Evolutionary conservation across 768 basidiomycete genomes (phyloP), one percentile per base, ranked within the genome.

Genomic region (Gymnopilus junonius): DNA sequence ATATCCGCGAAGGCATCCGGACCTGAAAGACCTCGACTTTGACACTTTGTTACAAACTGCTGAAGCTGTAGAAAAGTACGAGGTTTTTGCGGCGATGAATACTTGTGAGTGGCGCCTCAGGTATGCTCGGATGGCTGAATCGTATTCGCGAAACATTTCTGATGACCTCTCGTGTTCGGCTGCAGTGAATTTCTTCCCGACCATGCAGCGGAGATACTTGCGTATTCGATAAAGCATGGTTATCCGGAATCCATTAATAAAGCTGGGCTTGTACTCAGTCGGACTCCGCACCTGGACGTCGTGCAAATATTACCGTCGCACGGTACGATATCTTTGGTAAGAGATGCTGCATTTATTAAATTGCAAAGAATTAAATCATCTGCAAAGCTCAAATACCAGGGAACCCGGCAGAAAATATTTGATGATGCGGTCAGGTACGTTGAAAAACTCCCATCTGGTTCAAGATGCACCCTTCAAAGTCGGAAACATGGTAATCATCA

Each of bases 51-150:
- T 64, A 10, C 46, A 31, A 4, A 48, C 72, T 8, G 67, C 70
- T 1, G 70, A 74, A 29, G 72, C 72, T 10, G 69, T 55, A 15
- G 71, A 67, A 42, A 70, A 69, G 50, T 71, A 70, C 35, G 65
- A 69, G 31, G 64, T 73, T 1, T 73, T 65, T 59, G 39, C 67
- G 39, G 68, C 66, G 11, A 69, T 72, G 68, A 67, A 67, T 14
- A 65, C 63, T 25, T 70, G 71, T 34, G 39, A 63, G 40, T 53
- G 34, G 3, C 56, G 61, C 12, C 62, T 73, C 55, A 58, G 58
- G 71, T 72, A 42, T 32, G 57, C 15, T 20, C 10, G 7, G 39
- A n/a, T n/a, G n/a, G 15, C 15, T 8, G 1, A 39, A 23, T 42
- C 3, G n/a, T 14, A 32, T 27, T 3, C 11, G 17, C 15, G n/a